phyloP scores from a whole-genome alignment of 2,329 filamentous ascomycete species.

The Epichloe coenophiala region DNA sequence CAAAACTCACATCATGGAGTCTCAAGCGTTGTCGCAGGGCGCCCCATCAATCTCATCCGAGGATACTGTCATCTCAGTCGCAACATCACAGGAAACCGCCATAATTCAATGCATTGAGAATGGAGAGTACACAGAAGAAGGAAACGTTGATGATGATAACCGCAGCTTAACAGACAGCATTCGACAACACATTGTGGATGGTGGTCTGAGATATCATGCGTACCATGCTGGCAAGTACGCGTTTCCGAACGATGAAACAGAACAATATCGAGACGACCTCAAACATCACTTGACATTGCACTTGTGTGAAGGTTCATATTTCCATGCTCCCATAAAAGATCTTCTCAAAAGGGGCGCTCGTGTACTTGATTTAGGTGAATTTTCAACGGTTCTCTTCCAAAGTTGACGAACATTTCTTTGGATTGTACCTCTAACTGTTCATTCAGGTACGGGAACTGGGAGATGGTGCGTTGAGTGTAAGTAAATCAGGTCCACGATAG shows the following conservation, averaged over 20 bases:
- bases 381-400: too few species aligned
- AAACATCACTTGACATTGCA: constrained; percentile 27
- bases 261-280: constrained; percentile 28
- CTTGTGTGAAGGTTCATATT: constrained; percentile 25
- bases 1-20: not conserved
- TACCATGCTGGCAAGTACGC: constrained; percentile 28
- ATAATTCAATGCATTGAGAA: constrained; percentile 20
- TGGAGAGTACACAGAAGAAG: constrained; percentile 15
- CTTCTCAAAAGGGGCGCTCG: constrained; percentile 24
- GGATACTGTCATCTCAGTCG: constrained; percentile 17
- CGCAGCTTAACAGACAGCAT: constrained; percentile 29
- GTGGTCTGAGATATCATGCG: constrained; percentile 26
- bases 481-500: constrained; percentile 11
- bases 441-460: constrained; percentile 34
- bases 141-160: constrained; percentile 19
- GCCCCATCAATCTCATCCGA: not conserved
- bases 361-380: constrained; percentile 33
- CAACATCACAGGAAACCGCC: constrained; percentile 15
- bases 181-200: constrained; percentile 28
- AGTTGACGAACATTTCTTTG: not conserved
- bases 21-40: not conserved
- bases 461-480: constrained; percentile 37
- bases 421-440: not conserved
- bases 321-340: constrained; percentile 30
- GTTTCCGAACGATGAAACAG: constrained; percentile 30